Conservation (phyloP, 495 filamentous ascomycete species). For the Podospora pseudopauciseta region DNA sequence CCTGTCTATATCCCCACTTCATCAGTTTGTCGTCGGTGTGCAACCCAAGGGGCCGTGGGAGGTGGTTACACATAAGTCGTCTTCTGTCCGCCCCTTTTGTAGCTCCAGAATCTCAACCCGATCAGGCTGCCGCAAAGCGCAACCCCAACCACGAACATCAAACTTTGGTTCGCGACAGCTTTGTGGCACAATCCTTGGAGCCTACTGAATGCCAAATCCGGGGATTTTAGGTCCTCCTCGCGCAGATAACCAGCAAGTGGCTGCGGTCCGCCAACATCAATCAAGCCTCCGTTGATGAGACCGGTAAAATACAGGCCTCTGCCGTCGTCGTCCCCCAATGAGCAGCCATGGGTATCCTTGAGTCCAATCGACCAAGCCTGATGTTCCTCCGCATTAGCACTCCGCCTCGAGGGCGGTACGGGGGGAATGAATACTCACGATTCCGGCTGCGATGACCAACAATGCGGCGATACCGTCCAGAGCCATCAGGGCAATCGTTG, state of each 20-base stretch:
- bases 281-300: conserved; percentile 37
- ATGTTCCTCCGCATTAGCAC: not conserved
- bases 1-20: not conserved
- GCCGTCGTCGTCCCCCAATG: conserved; percentile 9
- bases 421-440: conserved; percentile 43
- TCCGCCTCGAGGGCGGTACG: not conserved
- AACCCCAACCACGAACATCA: not conserved
- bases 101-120: not conserved
- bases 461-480: conserved; percentile 44
- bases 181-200: not conserved
- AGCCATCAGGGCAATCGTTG: conserved; percentile 36
- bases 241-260: not conserved
- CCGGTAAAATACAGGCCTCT: conserved; percentile 23
- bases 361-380: conserved; percentile 49
- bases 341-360: conserved; percentile 34
- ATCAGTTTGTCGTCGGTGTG: not conserved
- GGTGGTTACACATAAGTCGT: not conserved
- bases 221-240: not conserved
- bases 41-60: not conserved
- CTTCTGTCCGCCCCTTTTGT: not conserved
- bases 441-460: conserved; percentile 50
- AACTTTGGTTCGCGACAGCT: not conserved
- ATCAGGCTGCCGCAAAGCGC: not conserved
- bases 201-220: not conserved
- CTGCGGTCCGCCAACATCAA: not conserved